Percentiles rank a stretch among this genome's conserved stretches.
phyloP scores from a whole-genome alignment of 805 yeast species.

The Cyberlindnera lachancei region DNA sequence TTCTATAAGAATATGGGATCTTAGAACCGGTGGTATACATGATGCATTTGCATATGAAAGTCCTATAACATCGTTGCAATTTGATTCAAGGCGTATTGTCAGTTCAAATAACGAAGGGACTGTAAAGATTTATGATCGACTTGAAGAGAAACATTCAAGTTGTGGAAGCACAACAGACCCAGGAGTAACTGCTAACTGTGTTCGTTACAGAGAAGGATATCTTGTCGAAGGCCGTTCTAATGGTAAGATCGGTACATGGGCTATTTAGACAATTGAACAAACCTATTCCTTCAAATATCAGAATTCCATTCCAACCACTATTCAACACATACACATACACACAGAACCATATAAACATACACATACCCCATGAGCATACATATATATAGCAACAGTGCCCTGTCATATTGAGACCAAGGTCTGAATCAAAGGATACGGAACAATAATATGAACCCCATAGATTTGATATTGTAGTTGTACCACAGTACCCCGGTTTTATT shows the following conservation, averaged over 20 bases:
- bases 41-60: constrained; percentile 57
- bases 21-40: constrained; percentile 54
- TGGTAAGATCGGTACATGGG: constrained; percentile 64
- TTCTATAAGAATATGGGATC: constrained; percentile 65
- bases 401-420: too few relatives aligned
- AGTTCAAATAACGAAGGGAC: constrained; percentile 41
- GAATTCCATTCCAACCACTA: too few relatives aligned
- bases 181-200: constrained; percentile 29
- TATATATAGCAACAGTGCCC: too few relatives aligned
- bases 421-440: too few relatives aligned
- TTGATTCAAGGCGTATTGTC: constrained; percentile 51
- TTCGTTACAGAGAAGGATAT: constrained; percentile 56
- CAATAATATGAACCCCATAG: too few relatives aligned
- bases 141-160: constrained; percentile 43
- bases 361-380: too few relatives aligned
- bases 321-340: too few relatives aligned
- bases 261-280: too few relatives aligned
- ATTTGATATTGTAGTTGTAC: too few relatives aligned
- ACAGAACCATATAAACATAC: too few relatives aligned
- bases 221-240: constrained; percentile 54
- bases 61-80: constrained; percentile 48
- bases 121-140: constrained; percentile 53
- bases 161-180: constrained; percentile 36
- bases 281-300: too few relatives aligned
- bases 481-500: too few relatives aligned